Evolutionary conservation across 1,284 basidiomycete species (phyloP), one percentile per base, ranked within the genome.

Genomic region (Macrocystidia cucumis): DNA sequence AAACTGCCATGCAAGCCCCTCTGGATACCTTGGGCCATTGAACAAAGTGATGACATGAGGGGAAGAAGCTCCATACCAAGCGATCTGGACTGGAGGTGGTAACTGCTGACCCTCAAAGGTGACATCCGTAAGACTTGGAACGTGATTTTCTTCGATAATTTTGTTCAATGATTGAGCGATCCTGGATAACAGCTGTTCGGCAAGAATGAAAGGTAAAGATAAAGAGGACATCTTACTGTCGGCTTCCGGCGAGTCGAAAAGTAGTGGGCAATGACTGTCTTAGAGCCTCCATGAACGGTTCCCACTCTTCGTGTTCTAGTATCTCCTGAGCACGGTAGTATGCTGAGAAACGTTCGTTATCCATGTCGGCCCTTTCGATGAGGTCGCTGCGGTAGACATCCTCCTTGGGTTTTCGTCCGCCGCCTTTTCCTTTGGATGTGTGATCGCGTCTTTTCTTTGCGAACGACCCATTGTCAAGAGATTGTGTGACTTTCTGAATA

Each of bases 1-100:
- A 52, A 98, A 77, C 52, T 97, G 90, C 96, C 96, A 99, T 12
- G 89, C 96, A 12, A 97, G 73, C 18, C 83, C 83, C 18, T 86
- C 82, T 3, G 96, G 93, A 62, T 97, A 98, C 91, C 88, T 90
- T 44, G 12, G 37, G n/a, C n/a, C n/a, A n/a, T n/a, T n/a, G n/a
- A n/a, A n/a, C n/a, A 33, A 44, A 30, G 37, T 16, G 40, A 17
- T 40, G 9, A 41, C 20, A 24, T 16, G 5, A 26, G 20, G 11
- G 28, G 8, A 29, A 29, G 17, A 13, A 20, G 23, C 24, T 29
- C 48, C 67, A 43, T 49, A 88, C 91, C 95, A 98, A 17, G 81
- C 69, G 20, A 98, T 72, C 42, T 85, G 83, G 27, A 74, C 69
- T 0, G 95, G 93, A n/a, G 93, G 85, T 1, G 79, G 73, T 13